Conservation (phyloP, 371 early-diverging fungal species). For the Mucor sp. region DNA sequence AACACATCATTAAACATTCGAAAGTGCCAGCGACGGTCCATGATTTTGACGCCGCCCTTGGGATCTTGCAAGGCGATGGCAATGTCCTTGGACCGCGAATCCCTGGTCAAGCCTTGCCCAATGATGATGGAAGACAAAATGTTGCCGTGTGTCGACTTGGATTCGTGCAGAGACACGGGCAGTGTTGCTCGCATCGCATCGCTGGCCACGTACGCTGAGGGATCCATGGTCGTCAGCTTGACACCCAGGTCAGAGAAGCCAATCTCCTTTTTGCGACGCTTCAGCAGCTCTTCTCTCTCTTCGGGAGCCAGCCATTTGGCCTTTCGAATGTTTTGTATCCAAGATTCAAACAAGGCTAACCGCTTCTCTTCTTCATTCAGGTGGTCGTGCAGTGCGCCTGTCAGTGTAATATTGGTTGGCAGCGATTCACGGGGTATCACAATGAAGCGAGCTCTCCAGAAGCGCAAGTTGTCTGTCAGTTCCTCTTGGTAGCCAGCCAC, state of each 20-base stretch:
- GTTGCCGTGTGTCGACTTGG: constrained; percentile 10
- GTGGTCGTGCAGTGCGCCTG: constrained; percentile 45
- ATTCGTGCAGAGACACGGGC: background rate
- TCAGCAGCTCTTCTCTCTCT: constrained; percentile 52
- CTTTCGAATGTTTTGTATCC: constrained; percentile 76
- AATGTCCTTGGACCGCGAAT: constrained; percentile 64
- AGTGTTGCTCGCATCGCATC: constrained; percentile 15
- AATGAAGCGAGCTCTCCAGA: constrained; percentile 90
- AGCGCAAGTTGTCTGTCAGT: constrained; percentile 76
- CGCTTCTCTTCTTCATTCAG: constrained; percentile 92
- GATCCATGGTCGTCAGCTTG: constrained; percentile 51
- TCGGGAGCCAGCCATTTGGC: constrained; percentile 53
- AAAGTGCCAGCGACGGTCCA: constrained; percentile 92
- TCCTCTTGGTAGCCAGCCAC: constrained; percentile 88
- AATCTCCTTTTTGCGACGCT: constrained; percentile 41
- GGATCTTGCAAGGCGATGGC: constrained; percentile 78
- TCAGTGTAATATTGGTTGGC: constrained; percentile 36
- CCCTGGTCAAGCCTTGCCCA: constrained; percentile 35
- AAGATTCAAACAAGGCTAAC: constrained; percentile 82
- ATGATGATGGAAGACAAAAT: constrained; percentile 38
- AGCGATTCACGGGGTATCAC: constrained; percentile 84
- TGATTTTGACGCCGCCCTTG: constrained; percentile 67
- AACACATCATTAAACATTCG: constrained; percentile 75
- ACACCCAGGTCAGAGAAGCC: constrained; percentile 42
- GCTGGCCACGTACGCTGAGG: constrained; percentile 40